Conservation (phyloP, 805 yeast species). For the Candida rishiriensis region DNA sequence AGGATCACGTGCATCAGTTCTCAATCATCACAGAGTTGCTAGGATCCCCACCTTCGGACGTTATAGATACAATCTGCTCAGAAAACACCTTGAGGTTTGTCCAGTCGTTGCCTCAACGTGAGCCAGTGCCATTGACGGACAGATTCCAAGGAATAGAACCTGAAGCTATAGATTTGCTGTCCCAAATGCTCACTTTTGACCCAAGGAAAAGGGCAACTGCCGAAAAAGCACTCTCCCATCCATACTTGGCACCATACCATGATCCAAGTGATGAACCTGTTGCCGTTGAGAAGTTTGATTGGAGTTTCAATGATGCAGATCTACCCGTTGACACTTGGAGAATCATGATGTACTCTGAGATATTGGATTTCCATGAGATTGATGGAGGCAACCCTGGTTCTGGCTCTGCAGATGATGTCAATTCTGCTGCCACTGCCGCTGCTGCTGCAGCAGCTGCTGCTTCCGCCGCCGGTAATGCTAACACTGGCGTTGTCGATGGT, state of each 20-base stretch:
- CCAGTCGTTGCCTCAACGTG: constrained; percentile 86
- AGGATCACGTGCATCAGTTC: constrained; percentile 97
- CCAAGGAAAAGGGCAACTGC: constrained; percentile 94
- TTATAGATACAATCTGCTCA: constrained; percentile 91
- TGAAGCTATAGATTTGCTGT: constrained; percentile 82
- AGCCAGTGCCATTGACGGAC: constrained; percentile 83
- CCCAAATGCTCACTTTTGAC: constrained; percentile 89
- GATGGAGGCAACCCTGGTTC: constrained; percentile 34
- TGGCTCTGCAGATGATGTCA: too few relatives aligned
- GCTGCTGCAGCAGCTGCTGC: too few relatives aligned
- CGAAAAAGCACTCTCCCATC: constrained; percentile 82
- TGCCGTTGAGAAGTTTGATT: constrained; percentile 88
- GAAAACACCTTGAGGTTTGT: constrained; percentile 94
- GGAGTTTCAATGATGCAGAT: constrained; percentile 98
- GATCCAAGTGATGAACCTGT: constrained; percentile 97
- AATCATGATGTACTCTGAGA: constrained; percentile 98
- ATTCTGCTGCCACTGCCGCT: too few relatives aligned
- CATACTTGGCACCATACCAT: constrained; percentile 91
- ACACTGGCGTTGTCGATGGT: too few relatives aligned
- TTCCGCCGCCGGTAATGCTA: too few relatives aligned
- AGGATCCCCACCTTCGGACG: constrained; percentile 93
- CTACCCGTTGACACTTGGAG: constrained; percentile 98
- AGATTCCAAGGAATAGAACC: constrained; percentile 77
- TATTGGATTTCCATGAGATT: constrained; percentile 90
- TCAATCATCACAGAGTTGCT: constrained; percentile 92